Evolutionary conservation across 2,329 filamentous ascomycete species (phyloP), one percentile per base, ranked within the genome.

Genomic region (Exophiala aquamarina): DNA sequence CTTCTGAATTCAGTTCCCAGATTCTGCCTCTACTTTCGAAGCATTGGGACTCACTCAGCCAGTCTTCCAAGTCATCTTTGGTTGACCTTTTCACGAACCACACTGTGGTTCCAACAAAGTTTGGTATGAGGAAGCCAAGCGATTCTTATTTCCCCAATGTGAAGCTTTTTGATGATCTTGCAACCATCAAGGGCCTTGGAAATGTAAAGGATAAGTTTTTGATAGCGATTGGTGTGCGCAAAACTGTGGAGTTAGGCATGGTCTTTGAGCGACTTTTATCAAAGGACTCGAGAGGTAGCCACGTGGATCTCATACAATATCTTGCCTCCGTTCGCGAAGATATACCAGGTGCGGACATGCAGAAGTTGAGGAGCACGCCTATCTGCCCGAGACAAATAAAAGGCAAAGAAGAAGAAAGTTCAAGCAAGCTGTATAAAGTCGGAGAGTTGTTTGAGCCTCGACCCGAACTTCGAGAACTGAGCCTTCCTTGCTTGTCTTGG

Each of bases 91-190:
- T 97, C 3, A 78, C 82, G 43, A 71, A 77, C 2, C 76, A 86
- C 40, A 79, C 89, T 0, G 79, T 95, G 20, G 88, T 98, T 62
- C 93, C 93, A 0, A 97, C 93, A 0, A 96, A 89, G 63, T 70
- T 84, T 56, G 93, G 93, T 6, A 94, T 98, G 91, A 86, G 76
- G 59, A 87, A 81, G 57, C 93, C 93, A 3, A 71, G 74, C 3
- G 90, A 97, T 56, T 84, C 93, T 0, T 98, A 96, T 66, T 96
- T 98, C 62, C 83, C 88, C 2, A 86, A 82, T n/a, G 93, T 98
- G 29, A 93, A 89, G 64, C 74, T 98, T 0, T 98, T 98, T 61
- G 90, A 96, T 52, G 93, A 98, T 63, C 74, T 98, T 13, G 91
- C 93, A 0, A 84, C 86, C 10, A 83, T 97, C 2, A 81, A 84